Base-by-base conservation (phyloP, 2,329 filamentous ascomycete species). In the Calonectria pseudoturangicola region DNA sequence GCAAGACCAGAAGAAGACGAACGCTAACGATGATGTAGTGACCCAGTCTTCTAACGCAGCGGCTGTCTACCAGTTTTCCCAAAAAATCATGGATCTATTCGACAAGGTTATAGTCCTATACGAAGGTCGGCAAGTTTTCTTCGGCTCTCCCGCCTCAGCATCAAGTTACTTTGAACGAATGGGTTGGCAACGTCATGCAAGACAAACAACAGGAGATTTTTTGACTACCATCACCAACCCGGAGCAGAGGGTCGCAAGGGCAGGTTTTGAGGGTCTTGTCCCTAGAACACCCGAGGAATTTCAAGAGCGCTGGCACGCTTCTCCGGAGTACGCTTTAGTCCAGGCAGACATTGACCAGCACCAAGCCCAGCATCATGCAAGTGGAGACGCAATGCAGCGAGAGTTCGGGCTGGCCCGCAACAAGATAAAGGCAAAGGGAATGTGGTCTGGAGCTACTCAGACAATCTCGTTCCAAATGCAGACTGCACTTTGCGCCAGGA, bases 261-360 rank as follows among this genome's bases (percentile, higher is more conserved):
- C 41, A 76, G 73, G 21, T 76, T 81, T 30, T 28, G 36, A 69
- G 16, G 56, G 12, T 30, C 33, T 64, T 21, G 67, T 69, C 8
- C 83, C 83, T 7, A 79, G 81, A 27, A 84, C 82, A 1, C 76
- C 83, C 10, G 82, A 84, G 41, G 83, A 85, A 60, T 84, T 85
- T 65, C 82, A 81, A 5, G 70, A 78, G 10, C 75, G 75, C 27
- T 85, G 83, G 83, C 45, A 63, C 33, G 30, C n/a, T n/a, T 69
- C 66, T 2, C 30, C 54, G 51, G 56, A 63, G 33, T 43, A 69
- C 28, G 45, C 25, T 54, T 50, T 30, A 28, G 4, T 50, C 8
- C 13, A 27, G 45, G 21, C 7, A 36, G 54, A 69, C 15, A 43
- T 69, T 21, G 56, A 54, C 6, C 13, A 45, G 33, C 63, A 63